Evolutionary conservation across 441 rosid genomes (phyloP).

Genomic region (Croton laevigatus): DNA sequence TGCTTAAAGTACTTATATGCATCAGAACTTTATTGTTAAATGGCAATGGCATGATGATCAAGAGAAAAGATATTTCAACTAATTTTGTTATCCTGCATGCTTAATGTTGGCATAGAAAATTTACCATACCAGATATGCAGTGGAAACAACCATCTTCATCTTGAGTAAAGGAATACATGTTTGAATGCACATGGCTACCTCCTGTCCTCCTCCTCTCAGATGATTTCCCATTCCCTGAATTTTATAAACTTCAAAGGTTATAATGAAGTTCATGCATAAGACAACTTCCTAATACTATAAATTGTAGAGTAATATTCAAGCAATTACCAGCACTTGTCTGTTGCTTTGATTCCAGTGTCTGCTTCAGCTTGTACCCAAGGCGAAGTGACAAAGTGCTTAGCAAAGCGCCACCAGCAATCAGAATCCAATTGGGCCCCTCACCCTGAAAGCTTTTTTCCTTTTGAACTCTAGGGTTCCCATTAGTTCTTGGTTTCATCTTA

Average conservation of each 20-base stretch:
- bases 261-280: not conserved
- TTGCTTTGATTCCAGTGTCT: constrained; percentile 55
- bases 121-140: constrained; percentile 56
- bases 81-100: not conserved
- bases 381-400: constrained; percentile 86
- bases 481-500: constrained; percentile 62
- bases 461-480: constrained; percentile 49
- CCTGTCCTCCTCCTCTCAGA: constrained; percentile 48
- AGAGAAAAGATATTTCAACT: not conserved
- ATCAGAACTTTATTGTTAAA: not conserved
- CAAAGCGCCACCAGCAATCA: constrained; percentile 92
- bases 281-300: constrained; percentile 10
- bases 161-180: constrained; percentile 51
- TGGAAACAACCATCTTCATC: constrained; percentile 61
- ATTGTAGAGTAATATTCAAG: constrained; percentile 35
- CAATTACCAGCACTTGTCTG: constrained; percentile 39
- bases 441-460: constrained; percentile 39
- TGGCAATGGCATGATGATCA: not conserved
- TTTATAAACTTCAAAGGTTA: constrained; percentile 20
- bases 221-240: constrained; percentile 52
- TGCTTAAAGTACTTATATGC: too few species aligned
- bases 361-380: constrained; percentile 86
- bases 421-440: constrained; percentile 80
- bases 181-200: constrained; percentile 51
- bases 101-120: constrained; percentile 13